phyloP scores from a whole-genome alignment of 2,329 filamentous ascomycete genomes.

The Biscogniauxia sp. region DNA sequence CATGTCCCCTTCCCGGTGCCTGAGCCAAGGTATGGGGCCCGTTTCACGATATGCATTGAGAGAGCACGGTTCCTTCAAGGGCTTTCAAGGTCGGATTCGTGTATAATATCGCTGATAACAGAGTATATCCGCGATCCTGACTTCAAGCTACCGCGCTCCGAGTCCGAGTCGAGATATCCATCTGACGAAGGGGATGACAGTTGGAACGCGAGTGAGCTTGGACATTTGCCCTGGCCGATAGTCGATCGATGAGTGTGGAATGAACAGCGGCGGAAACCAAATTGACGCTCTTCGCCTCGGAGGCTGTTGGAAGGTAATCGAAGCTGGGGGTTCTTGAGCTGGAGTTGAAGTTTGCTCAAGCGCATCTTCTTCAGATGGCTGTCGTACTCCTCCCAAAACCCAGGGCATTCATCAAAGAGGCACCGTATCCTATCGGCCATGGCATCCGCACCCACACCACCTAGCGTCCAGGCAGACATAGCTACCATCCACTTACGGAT shows the following conservation, averaged over 20 bases:
- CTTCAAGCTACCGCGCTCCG: constrained; percentile 20
- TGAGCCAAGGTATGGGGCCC: not conserved
- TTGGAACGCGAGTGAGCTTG: constrained; percentile 35
- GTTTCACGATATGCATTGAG: no score
- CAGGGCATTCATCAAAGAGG: constrained; percentile 44
- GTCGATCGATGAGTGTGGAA: constrained; percentile 57
- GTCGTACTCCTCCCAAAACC: constrained; percentile 50
- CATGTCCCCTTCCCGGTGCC: not conserved
- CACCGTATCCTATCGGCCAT: constrained; percentile 38
- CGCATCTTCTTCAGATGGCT: constrained; percentile 53
- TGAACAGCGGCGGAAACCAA: constrained; percentile 60
- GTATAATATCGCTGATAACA: constrained; percentile 20
- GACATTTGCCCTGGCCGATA: constrained; percentile 54
- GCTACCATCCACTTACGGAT: constrained; percentile 59
- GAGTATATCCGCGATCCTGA: constrained; percentile 20
- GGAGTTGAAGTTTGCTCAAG: constrained; percentile 47
- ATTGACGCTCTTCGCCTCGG: constrained; percentile 54
- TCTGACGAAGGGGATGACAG: constrained; percentile 26
- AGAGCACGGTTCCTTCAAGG: constrained; percentile 4
- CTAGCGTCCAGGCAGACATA: constrained; percentile 57
- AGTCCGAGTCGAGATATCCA: constrained; percentile 28
- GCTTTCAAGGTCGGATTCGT: constrained; percentile 17
- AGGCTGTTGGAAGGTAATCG: constrained; percentile 55
- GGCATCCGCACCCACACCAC: constrained; percentile 31
- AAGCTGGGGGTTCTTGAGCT: constrained; percentile 60